These are phyloP conservation scores for Scheffersomyces spartinae DNA, from an alignment of 805 yeast species.

Conservation along the genomic window DNA sequence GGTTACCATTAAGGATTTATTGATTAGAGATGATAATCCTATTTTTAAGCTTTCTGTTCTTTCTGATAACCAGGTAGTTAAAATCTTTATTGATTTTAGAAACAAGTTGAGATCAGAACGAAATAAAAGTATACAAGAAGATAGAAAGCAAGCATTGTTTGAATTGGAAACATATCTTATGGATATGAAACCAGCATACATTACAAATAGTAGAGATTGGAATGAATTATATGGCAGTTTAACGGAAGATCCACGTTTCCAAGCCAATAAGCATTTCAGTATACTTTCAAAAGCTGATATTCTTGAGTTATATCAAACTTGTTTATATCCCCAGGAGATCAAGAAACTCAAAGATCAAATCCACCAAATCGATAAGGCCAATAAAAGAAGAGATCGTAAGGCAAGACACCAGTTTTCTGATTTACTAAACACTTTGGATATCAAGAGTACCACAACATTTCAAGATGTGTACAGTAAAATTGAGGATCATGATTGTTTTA, in stretches of 20 bases:
- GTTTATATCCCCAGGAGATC: conserved; percentile 18
- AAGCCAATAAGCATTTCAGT: conserved; percentile 46
- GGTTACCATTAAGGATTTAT: conserved; percentile 37
- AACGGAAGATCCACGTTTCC: conserved; percentile 37
- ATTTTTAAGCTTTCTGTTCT: conserved; percentile 49
- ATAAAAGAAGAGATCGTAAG: conserved; percentile 48
- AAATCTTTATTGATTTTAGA: conserved; percentile 42
- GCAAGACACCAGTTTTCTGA: conserved; percentile 50
- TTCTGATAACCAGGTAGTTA: conserved; percentile 44
- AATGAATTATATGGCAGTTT: conserved; percentile 21
- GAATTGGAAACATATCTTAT: conserved; percentile 44
- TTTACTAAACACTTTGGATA: conserved; percentile 28
- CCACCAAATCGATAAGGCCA: conserved; percentile 17
- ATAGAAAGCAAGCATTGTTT: conserved; percentile 35
- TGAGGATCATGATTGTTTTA: conserved; percentile 45
- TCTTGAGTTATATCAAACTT: conserved; percentile 35
- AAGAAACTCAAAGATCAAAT: conserved; percentile 11
- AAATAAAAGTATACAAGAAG: conserved; percentile 8
- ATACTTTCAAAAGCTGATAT: conserved; percentile 49
- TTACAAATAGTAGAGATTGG: conserved; percentile 24
- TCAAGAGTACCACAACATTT: conserved; percentile 43
- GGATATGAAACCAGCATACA: conserved; percentile 18
- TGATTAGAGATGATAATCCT: conserved; percentile 52
- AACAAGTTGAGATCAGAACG: conserved; percentile 23
- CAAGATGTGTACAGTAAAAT: conserved; percentile 38